phyloP scores from a whole-genome alignment of 75 land plant species.

The Ceratopteris richardii region DNA sequence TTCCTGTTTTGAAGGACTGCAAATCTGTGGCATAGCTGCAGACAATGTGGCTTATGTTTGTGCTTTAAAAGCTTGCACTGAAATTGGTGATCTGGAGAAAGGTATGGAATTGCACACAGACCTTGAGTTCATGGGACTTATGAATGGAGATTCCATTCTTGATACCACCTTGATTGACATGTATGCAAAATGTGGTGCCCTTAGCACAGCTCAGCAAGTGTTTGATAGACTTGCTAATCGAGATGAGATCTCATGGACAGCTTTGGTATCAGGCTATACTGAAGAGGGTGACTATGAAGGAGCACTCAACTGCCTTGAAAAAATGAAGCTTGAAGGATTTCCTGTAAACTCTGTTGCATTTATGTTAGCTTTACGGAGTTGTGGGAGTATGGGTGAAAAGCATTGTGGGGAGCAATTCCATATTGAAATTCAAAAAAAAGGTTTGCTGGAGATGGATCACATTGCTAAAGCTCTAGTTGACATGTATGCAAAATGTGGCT shows the following conservation, averaged over 20 bases:
- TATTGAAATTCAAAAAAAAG: conserved; percentile 20
- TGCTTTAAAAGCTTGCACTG: conserved; percentile 36
- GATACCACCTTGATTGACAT: conserved; percentile 55
- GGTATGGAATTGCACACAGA: conserved; percentile 55
- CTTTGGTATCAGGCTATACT: conserved; percentile 61
- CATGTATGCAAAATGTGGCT: conserved; percentile 33
- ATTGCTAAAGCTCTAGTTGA: conserved; percentile 41
- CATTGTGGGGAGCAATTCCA: conserved; percentile 36
- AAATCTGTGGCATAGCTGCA: conserved; percentile 27
- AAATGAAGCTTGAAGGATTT: conserved; percentile 25
- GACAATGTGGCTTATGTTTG: no score
- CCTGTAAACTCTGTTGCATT: conserved; percentile 26
- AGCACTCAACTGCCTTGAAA: conserved; percentile 34
- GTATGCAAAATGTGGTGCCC: conserved; percentile 50
- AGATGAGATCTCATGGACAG: conserved; percentile 56
- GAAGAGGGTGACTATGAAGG: conserved; percentile 33
- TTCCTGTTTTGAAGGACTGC: conserved; percentile 34
- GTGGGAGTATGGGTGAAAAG: conserved; percentile 11
- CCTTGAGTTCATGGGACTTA: conserved; percentile 24
- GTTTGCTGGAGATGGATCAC: conserved; percentile 27
- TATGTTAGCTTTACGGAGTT: conserved; percentile 22
- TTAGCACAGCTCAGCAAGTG: conserved; percentile 34
- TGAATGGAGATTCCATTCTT: conserved; percentile 19
- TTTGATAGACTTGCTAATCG: conserved; percentile 36
- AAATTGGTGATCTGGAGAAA: conserved; percentile 33